phyloP scores from a whole-genome alignment of 129 eudicot species.

The Chrysanthemum seticuspe region DNA sequence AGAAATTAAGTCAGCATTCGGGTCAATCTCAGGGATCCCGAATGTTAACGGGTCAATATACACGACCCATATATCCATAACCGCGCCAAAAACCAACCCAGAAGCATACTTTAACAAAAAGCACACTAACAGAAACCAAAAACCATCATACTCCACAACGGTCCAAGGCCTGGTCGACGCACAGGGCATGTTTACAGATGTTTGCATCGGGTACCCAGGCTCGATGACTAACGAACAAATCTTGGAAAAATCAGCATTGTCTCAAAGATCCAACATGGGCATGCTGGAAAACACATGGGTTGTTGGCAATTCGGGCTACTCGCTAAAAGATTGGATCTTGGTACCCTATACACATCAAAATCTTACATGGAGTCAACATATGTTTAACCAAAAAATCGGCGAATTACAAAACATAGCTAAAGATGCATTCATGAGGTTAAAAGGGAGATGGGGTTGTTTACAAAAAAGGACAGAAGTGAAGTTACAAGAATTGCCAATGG shows the following conservation, averaged over 20 bases:
- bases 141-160: slow-evolving; percentile 67
- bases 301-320: slow-evolving; percentile 52
- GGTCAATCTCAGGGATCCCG: slow-evolving; percentile 48
- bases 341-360: slow-evolving; percentile 66
- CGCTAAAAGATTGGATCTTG: slow-evolving; percentile 60
- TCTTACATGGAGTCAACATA: slow-evolving; percentile 64
- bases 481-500: slow-evolving; percentile 68
- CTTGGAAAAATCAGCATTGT: slow-evolving; percentile 60
- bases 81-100: slow-evolving; percentile 62
- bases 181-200: slow-evolving; percentile 52
- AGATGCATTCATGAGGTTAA: slow-evolving; percentile 64
- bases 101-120: slow-evolving; percentile 60
- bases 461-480: slow-evolving; percentile 70
- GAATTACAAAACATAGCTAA: slow-evolving; percentile 43
- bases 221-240: slow-evolving; percentile 65
- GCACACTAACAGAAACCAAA: slow-evolving; percentile 72
- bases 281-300: slow-evolving; percentile 43
- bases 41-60: slow-evolving; percentile 58
- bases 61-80: slow-evolving; percentile 75
- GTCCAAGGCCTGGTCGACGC: slow-evolving; percentile 72
- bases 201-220: slow-evolving; percentile 77
- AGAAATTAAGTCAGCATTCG: slow-evolving; percentile 39
- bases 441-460: slow-evolving; percentile 75
- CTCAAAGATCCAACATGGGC: slow-evolving; percentile 46
- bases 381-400: slow-evolving; percentile 45